phyloP scores from a whole-genome alignment of 441 rosid species.

The Adansonia madagascariensis region DNA sequence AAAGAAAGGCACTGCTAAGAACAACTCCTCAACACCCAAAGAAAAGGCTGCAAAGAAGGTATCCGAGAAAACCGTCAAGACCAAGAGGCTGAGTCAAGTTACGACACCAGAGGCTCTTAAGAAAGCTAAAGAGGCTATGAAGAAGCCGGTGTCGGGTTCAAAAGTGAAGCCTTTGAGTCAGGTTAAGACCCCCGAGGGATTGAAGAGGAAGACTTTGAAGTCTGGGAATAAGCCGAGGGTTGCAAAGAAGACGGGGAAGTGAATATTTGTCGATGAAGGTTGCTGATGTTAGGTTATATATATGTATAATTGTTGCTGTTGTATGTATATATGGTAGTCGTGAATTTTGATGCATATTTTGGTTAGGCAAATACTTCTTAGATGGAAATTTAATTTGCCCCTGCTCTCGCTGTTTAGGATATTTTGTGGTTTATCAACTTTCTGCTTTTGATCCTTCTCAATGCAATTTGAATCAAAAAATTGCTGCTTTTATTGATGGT shows the following conservation, averaged over 20 bases:
- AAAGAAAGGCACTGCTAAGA: background rate
- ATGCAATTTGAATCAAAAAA: background rate
- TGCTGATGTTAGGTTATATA: background rate
- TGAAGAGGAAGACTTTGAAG: slow-evolving; percentile 27
- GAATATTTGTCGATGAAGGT: too few relatives aligned
- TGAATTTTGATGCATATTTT: background rate
- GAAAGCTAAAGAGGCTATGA: slow-evolving; percentile 29
- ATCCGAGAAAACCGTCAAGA: slow-evolving; percentile 21
- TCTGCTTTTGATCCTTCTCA: background rate
- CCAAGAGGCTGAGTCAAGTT: slow-evolving; percentile 38
- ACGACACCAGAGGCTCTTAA: slow-evolving; percentile 41
- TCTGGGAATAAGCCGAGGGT: background rate
- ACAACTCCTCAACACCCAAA: background rate
- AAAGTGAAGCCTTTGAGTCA: slow-evolving; percentile 39
- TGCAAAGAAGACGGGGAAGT: background rate
- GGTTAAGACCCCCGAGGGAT: slow-evolving; percentile 39
- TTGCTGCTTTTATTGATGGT: background rate
- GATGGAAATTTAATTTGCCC: background rate
- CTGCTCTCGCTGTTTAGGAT: background rate
- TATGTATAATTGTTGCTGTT: too few relatives aligned
- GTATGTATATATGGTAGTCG: background rate
- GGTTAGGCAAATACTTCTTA: background rate
- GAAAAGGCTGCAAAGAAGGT: slow-evolving; percentile 20
- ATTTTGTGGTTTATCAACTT: background rate
- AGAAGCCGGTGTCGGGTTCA: slow-evolving; percentile 13